Conservation (phyloP, 2,329 filamentous ascomycete species). For the Lomentospora prolificans region DNA sequence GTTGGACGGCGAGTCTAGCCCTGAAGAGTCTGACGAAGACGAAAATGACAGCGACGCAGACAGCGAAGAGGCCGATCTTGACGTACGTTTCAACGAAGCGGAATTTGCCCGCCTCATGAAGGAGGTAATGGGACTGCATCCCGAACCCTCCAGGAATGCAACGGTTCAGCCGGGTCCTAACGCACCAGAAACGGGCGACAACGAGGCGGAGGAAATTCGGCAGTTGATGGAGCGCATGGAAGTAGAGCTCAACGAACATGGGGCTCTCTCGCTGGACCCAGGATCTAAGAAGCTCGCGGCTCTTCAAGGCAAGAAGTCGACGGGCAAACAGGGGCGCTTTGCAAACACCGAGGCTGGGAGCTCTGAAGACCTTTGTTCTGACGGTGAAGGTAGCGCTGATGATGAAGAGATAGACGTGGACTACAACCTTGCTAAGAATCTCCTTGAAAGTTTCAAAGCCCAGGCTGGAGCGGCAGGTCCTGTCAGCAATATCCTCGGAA, state of each 20-base stretch:
- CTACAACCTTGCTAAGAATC: slow-evolving; percentile 78
- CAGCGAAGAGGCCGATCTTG: slow-evolving; percentile 61
- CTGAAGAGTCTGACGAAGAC: slow-evolving; percentile 43
- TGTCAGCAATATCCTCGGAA: slow-evolving; percentile 73
- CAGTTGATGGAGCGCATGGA: slow-evolving; percentile 62
- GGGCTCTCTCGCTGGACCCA: slow-evolving; percentile 49
- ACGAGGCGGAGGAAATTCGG: slow-evolving; percentile 52
- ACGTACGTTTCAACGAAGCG: slow-evolving; percentile 72
- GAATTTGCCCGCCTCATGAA: slow-evolving; percentile 83
- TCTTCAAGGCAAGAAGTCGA: slow-evolving; percentile 17
- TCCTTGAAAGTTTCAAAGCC: slow-evolving; percentile 86
- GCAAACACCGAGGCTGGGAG: no score
- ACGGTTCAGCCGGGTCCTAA: not conserved
- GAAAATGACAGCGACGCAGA: slow-evolving; percentile 23
- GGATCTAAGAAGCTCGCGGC: slow-evolving; percentile 21
- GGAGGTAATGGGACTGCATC: slow-evolving; percentile 70
- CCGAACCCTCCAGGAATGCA: slow-evolving; percentile 10
- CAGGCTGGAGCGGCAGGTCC: slow-evolving; percentile 81
- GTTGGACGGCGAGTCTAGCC: slow-evolving; percentile 53
- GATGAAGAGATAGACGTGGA: slow-evolving; percentile 45
- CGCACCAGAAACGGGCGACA: slow-evolving; percentile 14
- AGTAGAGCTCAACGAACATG: slow-evolving; percentile 58
- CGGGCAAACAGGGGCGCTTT: slow-evolving; percentile 13
- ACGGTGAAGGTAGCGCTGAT: slow-evolving; percentile 32
- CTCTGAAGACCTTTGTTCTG: slow-evolving; percentile 8